Conservation (phyloP, 225 moss, liverwort and hornwort species). For the Thuidium tamariscinum region DNA sequence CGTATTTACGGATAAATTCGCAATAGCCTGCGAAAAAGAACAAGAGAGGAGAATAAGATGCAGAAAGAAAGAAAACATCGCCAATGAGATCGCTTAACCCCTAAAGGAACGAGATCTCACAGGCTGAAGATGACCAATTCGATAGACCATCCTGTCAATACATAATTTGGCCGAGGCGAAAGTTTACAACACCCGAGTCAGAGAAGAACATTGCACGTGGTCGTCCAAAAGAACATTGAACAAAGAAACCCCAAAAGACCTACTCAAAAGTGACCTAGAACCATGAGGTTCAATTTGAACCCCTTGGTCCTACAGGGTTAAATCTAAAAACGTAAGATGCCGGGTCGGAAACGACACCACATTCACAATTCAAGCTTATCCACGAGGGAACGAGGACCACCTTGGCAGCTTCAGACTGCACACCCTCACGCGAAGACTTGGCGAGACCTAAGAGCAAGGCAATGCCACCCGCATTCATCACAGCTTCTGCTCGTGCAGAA, state of each 20-base stretch:
- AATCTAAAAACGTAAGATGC: neutral
- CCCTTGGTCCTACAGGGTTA: neutral
- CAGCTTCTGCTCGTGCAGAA: constrained; percentile 73
- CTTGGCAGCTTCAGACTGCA: constrained; percentile 95
- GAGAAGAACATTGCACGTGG: neutral
- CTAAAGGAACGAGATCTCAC: neutral
- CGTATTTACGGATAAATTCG: constrained; percentile 88
- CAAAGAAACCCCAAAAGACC: neutral
- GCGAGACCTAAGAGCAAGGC: constrained; percentile 69
- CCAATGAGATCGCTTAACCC: neutral
- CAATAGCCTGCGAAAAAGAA: constrained; percentile 53
- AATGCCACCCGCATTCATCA: constrained; percentile 87
- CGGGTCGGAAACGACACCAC: neutral
- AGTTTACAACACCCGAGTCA: neutral
- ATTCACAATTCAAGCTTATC: neutral
- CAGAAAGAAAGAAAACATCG: neutral
- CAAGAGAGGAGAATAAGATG: neutral
- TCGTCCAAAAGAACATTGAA: neutral
- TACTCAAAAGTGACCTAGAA: neutral
- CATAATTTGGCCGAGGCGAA: too few species aligned
- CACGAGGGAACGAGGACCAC: constrained; percentile 7
- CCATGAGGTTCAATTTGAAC: neutral
- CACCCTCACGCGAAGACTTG: constrained; percentile 77
- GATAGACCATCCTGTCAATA: neutral
- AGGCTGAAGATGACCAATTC: neutral